phyloP scores from a whole-genome alignment of 2,329 filamentous ascomycete species.

The Coniochaeta sp. region DNA sequence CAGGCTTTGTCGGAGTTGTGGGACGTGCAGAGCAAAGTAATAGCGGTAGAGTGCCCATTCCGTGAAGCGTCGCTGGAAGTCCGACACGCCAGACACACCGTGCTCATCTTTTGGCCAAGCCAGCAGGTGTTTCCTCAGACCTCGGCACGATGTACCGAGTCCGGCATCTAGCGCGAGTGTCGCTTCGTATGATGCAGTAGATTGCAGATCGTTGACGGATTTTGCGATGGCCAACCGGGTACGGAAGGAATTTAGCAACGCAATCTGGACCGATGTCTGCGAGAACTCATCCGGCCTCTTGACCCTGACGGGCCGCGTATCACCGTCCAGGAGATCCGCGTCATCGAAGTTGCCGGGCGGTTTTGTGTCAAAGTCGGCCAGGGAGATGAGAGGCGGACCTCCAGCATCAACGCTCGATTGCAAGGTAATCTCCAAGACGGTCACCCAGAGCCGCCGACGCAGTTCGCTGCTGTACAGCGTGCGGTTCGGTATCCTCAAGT shows the following conservation, averaged over 20 bases:
- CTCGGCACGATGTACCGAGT: too few species aligned
- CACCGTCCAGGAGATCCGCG: constrained; percentile 30
- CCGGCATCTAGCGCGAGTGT: too few species aligned
- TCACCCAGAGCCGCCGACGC: constrained; percentile 44
- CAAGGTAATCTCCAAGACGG: constrained; percentile 39
- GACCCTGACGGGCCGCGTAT: too few species aligned
- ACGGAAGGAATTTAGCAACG: too few species aligned
- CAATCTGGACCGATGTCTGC: too few species aligned
- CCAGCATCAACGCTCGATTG: constrained; percentile 39
- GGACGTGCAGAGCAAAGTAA: not conserved
- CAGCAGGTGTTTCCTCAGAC: too few species aligned
- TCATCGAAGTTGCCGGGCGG: constrained; percentile 44
- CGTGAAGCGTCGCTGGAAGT: not conserved
- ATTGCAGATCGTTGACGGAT: too few species aligned
- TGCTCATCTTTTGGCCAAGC: not conserved
- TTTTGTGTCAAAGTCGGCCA: constrained; percentile 40
- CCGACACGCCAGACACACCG: not conserved
- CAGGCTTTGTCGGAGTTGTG: not conserved
- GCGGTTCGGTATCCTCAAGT: constrained; percentile 22
- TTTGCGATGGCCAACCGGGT: too few species aligned
- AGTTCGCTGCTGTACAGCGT: constrained; percentile 33
- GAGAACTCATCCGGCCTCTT: too few species aligned
- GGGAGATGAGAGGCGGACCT: constrained; percentile 34
- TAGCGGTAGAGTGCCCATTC: not conserved
- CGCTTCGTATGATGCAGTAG: too few species aligned